A percentile compares a stretch with the other conserved stretches of the same genome.
Conservation (phyloP, 306 rosid species). For the Fragaria vesca region DNA sequence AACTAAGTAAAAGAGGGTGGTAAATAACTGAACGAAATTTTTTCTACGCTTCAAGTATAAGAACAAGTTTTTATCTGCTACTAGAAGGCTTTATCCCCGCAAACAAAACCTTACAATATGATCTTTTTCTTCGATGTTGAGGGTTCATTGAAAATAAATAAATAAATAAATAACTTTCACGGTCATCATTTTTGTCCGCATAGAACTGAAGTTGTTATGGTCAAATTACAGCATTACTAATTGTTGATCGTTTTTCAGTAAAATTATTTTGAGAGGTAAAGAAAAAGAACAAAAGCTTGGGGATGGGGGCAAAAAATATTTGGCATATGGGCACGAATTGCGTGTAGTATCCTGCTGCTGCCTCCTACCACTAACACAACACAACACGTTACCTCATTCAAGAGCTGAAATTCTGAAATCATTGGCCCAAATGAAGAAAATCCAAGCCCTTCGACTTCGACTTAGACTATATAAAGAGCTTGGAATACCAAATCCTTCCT, state of each 20-base stretch:
- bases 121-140: no score
- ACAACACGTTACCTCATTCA: not conserved
- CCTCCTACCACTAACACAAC: not conserved
- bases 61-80: not conserved
- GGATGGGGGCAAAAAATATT: no score
- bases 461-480: not conserved
- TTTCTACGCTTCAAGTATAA: not conserved
- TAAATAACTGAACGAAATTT: no score
- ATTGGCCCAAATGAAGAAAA: not conserved
- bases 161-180: no score
- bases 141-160: no score
- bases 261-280: not conserved
- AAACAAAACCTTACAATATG: no score
- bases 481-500: not conserved
- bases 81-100: no score
- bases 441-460: not conserved
- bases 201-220: no score
- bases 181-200: no score
- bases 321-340: not conserved
- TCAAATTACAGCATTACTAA: no score
- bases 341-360: slow-evolving; percentile 1
- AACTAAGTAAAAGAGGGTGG: no score
- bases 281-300: not conserved
- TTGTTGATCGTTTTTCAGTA: not conserved
- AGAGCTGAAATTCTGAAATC: not conserved